phyloP scores from a whole-genome alignment of 371 early-diverging fungal species.

The Actinomortierella wolfii region DNA sequence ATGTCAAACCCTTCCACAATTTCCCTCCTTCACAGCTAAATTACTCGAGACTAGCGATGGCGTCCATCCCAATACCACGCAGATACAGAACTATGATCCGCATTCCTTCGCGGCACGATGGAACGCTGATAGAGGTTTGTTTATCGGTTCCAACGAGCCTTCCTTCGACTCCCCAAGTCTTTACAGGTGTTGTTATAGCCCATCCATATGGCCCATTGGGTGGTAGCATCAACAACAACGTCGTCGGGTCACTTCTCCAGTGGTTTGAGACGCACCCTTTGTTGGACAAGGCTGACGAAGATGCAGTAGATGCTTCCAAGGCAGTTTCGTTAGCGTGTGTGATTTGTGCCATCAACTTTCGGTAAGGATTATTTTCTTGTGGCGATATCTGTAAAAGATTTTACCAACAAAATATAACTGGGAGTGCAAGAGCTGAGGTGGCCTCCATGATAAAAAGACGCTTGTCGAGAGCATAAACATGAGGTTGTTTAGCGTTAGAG shows the following conservation, averaged over 20 bases:
- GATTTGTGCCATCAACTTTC: constrained; percentile 54
- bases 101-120: constrained; percentile 38
- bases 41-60: constrained; percentile 13
- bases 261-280: constrained; percentile 43
- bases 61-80: constrained; percentile 41
- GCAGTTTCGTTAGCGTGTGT: constrained; percentile 26
- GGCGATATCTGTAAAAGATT: no score
- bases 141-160: constrained; percentile 31
- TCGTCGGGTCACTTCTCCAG: constrained; percentile 36
- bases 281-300: constrained; percentile 8
- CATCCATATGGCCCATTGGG: constrained; percentile 47
- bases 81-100: constrained; percentile 27
- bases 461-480: not conserved
- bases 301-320: not conserved
- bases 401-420: no score
- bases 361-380: constrained; percentile 33
- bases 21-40: no score
- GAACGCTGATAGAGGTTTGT: constrained; percentile 31
- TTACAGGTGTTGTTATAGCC: constrained; percentile 39
- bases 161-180: constrained; percentile 15
- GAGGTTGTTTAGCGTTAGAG: not conserved
- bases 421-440: no score
- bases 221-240: constrained; percentile 41
- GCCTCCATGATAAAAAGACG: not conserved
- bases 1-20: no score